phyloP scores from a whole-genome alignment of 306 rosid genomes.

The Pyrus communis region DNA sequence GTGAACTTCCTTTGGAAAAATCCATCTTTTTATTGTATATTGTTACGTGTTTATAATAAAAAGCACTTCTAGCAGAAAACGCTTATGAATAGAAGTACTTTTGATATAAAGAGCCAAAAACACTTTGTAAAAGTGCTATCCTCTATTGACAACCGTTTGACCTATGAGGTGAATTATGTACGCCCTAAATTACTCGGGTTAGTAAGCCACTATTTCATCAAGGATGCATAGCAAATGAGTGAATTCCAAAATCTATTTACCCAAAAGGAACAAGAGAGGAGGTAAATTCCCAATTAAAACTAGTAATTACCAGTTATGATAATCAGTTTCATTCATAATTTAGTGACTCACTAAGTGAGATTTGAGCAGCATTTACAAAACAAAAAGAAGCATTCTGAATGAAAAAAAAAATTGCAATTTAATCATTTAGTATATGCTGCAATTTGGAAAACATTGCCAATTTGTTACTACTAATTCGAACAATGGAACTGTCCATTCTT shows the following conservation, averaged over 20 bases:
- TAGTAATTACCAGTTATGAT: too few relatives aligned
- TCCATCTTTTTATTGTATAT: not conserved
- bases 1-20: not conserved
- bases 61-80: not conserved
- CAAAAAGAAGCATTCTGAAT: too few relatives aligned
- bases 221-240: not conserved
- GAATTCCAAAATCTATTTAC: not conserved
- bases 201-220: not conserved
- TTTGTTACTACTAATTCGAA: not conserved
- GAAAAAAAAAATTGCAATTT: not conserved
- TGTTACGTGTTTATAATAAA: not conserved
- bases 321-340: too few relatives aligned
- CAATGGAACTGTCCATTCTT: not conserved
- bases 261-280: not conserved
- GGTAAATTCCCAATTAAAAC: not conserved
- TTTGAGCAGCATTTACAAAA: too few relatives aligned
- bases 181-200: not conserved
- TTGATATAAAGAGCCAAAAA: too few relatives aligned
- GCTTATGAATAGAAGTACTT: not conserved
- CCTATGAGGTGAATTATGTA: not conserved
- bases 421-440: not conserved
- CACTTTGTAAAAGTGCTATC: not conserved
- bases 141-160: not conserved
- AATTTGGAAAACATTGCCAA: not conserved
- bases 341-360: too few relatives aligned